Percentiles rank a stretch among this genome's conserved stretches.
Conservation (phyloP, 176 grass and related monocot species). For the Zea luxurians region DNA sequence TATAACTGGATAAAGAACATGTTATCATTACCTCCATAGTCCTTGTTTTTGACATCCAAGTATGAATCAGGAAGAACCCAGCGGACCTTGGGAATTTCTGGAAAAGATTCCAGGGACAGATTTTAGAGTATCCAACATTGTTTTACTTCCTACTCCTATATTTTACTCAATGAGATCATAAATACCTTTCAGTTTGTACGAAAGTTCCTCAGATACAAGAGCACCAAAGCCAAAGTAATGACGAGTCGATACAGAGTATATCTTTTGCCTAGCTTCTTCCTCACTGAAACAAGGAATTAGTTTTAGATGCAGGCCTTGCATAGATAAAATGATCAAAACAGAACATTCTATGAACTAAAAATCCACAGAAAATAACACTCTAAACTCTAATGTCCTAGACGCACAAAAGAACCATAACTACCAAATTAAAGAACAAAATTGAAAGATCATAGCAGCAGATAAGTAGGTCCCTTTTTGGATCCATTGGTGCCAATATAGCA, state of each 20-base stretch:
- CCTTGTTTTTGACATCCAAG: constrained; percentile 81
- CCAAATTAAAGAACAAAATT: neutral
- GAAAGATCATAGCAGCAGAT: neutral
- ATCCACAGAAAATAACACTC: neutral
- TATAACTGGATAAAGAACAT: neutral
- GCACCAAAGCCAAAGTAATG: constrained; percentile 90
- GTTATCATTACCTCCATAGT: constrained; percentile 75
- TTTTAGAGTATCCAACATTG: neutral
- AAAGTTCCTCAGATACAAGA: constrained; percentile 73
- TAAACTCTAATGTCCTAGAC: neutral
- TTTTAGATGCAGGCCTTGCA: neutral
- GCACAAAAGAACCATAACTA: neutral
- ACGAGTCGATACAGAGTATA: constrained; percentile 68
- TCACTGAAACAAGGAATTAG: constrained; percentile 48
- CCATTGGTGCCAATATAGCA: neutral
- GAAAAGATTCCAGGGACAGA: constrained; percentile 27
- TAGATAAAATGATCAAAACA: neutral
- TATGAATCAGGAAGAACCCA: constrained; percentile 97
- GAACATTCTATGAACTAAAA: neutral
- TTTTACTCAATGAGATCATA: neutral
- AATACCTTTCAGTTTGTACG: constrained; percentile 81
- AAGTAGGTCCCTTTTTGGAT: neutral
- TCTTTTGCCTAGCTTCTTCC: constrained; percentile 65
- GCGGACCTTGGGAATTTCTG: constrained; percentile 69
- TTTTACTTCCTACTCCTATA: neutral